phyloP scores from a whole-genome alignment of 345 rosid species.

The Dimocarpus longan region DNA sequence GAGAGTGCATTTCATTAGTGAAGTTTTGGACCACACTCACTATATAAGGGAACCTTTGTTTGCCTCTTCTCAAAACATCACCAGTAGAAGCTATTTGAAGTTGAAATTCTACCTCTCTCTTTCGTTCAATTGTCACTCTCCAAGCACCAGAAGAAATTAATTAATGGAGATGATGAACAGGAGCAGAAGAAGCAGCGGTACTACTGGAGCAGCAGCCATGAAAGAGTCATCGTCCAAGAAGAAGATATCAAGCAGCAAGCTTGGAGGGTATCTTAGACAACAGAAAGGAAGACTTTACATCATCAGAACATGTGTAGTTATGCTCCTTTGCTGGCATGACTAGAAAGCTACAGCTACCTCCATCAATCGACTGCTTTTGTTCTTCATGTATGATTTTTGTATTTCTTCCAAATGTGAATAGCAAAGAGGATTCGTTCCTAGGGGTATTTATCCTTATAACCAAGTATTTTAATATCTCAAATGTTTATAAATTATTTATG shows the following conservation, averaged over 20 bases:
- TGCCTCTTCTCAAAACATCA: slow-evolving; percentile 7
- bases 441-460: no score
- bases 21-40: slow-evolving; percentile 29
- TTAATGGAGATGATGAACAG: slow-evolving; percentile 24
- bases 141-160: neutral
- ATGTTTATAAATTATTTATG: no score
- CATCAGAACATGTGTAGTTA: slow-evolving; percentile 73
- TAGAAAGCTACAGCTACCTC: slow-evolving; percentile 13
- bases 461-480: no score
- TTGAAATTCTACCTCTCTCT: neutral
- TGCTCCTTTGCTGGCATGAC: slow-evolving; percentile 87
- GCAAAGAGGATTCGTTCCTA: neutral
- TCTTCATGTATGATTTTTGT: neutral
- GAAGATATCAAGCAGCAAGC: slow-evolving; percentile 54
- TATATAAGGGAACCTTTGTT: slow-evolving; percentile 5
- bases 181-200: neutral
- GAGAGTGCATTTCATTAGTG: neutral
- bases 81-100: neutral
- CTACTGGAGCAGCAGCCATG: slow-evolving; percentile 15
- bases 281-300: slow-evolving; percentile 81
- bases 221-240: slow-evolving; percentile 45
- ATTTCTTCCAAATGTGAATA: slow-evolving; percentile 20
- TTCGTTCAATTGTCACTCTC: neutral
- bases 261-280: slow-evolving; percentile 68
- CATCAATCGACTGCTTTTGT: neutral